Conservation (phyloP, 257 asterid species). For the Nicotiana paniculata region DNA sequence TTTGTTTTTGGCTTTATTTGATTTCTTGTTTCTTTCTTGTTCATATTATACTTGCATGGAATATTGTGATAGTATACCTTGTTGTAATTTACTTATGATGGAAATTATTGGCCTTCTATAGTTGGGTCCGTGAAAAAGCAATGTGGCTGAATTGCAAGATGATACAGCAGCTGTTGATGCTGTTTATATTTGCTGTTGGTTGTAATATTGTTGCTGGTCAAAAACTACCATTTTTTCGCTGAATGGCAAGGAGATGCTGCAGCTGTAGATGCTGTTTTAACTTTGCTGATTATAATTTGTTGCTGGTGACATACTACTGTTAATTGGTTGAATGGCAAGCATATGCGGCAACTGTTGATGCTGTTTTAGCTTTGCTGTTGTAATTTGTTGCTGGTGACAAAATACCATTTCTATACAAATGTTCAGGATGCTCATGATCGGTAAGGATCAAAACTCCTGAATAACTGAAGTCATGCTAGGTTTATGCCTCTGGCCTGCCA, state of each 20-base stretch:
- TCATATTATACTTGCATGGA: slow-evolving; percentile 6
- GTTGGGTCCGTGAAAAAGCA: slow-evolving; percentile 54
- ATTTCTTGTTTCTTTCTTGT: not conserved
- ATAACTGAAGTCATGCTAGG: slow-evolving; percentile 16
- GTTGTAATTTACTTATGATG: slow-evolving; percentile 34
- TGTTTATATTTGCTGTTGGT: slow-evolving; percentile 31
- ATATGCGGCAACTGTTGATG: slow-evolving; percentile 27
- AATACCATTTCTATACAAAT: slow-evolving; percentile 22
- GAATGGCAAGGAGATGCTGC: slow-evolving; percentile 36
- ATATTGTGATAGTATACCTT: slow-evolving; percentile 11
- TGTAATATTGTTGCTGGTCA: slow-evolving; percentile 23
- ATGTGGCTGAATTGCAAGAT: slow-evolving; percentile 39
- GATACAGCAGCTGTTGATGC: slow-evolving; percentile 37
- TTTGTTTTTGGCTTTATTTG: not conserved
- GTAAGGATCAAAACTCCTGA: slow-evolving; percentile 42
- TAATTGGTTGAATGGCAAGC: slow-evolving; percentile 40
- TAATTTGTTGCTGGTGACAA: slow-evolving; percentile 28
- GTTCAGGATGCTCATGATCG: slow-evolving; percentile 26
- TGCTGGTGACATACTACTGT: slow-evolving; percentile 24
- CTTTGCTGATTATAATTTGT: slow-evolving; percentile 39
- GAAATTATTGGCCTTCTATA: slow-evolving; percentile 59
- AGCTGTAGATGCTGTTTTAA: slow-evolving; percentile 42
- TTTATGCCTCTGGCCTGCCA: slow-evolving; percentile 16
- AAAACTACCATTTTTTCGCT: slow-evolving; percentile 31
- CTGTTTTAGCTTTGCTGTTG: slow-evolving; percentile 24